A percentile compares a stretch with the other conserved stretches of the same genome.
phyloP scores from a whole-genome alignment of 176 grass and related monocot species.

The Juncus effusus region DNA sequence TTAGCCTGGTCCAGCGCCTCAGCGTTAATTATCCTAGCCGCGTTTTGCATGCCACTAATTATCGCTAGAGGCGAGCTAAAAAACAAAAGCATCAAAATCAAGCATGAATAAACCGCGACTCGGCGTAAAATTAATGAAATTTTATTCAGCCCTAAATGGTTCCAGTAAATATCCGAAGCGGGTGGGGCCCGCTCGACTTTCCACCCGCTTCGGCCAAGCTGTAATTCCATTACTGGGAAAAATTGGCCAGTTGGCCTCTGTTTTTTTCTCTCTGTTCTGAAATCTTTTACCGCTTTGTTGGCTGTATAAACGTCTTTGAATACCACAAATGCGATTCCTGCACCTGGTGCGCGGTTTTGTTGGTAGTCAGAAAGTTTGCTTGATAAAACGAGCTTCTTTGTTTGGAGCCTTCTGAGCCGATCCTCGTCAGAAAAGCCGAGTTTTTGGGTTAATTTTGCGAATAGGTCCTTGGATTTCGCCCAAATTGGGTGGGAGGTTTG shows the following conservation, averaged over 20 bases:
- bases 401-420: conserved; percentile 62
- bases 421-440: conserved; percentile 83
- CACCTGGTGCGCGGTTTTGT: conserved; percentile 59
- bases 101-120: conserved; percentile 83
- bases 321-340: conserved; percentile 82
- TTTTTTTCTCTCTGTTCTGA: conserved; percentile 67
- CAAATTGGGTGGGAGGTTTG: conserved; percentile 41
- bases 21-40: conserved; percentile 84
- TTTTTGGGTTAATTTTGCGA: conserved; percentile 29
- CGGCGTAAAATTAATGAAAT: conserved; percentile 61
- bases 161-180: conserved; percentile 96
- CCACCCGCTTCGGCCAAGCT: conserved; percentile 80
- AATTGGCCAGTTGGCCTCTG: conserved; percentile 67
- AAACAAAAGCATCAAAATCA: conserved; percentile 87
- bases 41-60: conserved; percentile 84
- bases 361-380: conserved; percentile 78
- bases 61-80: conserved; percentile 89
- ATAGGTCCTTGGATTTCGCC: conserved; percentile 55
- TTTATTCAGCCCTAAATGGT: conserved; percentile 82
- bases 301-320: conserved; percentile 96
- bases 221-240: conserved; percentile 89
- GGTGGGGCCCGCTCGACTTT: conserved; percentile 87
- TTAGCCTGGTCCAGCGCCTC: conserved; percentile 95
- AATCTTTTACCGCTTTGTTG: conserved; percentile 92
- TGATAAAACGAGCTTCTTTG: conserved; percentile 56